Conservation (phyloP, 805 yeast genomes). For the Schwanniomyces occidentalis region DNA sequence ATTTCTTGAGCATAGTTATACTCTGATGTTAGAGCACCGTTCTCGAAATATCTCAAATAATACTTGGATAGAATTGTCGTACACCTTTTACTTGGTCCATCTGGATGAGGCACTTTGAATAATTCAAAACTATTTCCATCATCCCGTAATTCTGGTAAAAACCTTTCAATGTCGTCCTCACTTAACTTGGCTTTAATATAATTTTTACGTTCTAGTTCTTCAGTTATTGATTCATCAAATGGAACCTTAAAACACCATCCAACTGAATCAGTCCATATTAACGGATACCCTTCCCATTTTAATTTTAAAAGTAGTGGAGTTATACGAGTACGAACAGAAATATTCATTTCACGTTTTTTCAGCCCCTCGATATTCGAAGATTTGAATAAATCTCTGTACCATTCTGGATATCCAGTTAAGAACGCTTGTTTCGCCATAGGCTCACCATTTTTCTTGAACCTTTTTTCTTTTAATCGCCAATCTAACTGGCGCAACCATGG, state of each 20-base stretch:
- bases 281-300: slow-evolving; percentile 83
- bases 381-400: slow-evolving; percentile 71
- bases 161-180: slow-evolving; percentile 28
- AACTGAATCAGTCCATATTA: slow-evolving; percentile 70
- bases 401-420: slow-evolving; percentile 87
- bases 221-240: slow-evolving; percentile 26
- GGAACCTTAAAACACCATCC: slow-evolving; percentile 91
- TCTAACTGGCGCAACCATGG: slow-evolving; percentile 92
- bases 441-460: slow-evolving; percentile 65
- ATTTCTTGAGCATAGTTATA: slow-evolving; percentile 76
- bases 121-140: slow-evolving; percentile 30
- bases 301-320: slow-evolving; percentile 76
- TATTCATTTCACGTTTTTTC: slow-evolving; percentile 43
- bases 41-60: slow-evolving; percentile 70
- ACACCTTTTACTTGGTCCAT: slow-evolving; percentile 73
- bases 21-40: slow-evolving; percentile 69
- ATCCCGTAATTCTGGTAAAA: slow-evolving; percentile 23
- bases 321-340: slow-evolving; percentile 71
- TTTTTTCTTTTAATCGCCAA: slow-evolving; percentile 70
- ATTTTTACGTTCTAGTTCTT: slow-evolving; percentile 36
- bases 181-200: slow-evolving; percentile 32
- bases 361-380: slow-evolving; percentile 32
- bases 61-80: slow-evolving; percentile 77
- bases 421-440: slow-evolving; percentile 71
- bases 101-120: slow-evolving; percentile 86